These are phyloP conservation scores for Scytalidium sp. DNA, from an alignment of 2,329 filamentous ascomycete species.

Conservation along the genomic window DNA sequence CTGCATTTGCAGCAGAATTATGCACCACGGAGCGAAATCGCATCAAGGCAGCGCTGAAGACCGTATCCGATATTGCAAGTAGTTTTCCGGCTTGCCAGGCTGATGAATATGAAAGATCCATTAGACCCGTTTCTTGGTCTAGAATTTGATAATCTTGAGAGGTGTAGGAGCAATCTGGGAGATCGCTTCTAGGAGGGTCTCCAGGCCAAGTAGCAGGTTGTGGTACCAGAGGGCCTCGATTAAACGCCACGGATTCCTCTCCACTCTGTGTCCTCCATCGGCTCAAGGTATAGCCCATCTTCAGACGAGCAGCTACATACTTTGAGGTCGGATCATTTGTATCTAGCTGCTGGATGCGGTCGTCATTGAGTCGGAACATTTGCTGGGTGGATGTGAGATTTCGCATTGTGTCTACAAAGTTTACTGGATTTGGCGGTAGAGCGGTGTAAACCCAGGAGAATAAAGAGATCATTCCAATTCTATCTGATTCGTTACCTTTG, in stretches of 20 bases:
- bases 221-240: constrained; percentile 36
- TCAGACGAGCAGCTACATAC: constrained; percentile 17
- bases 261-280: constrained; percentile 35
- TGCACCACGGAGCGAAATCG: constrained; percentile 13
- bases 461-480: constrained; percentile 29
- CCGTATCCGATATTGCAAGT: constrained; percentile 33
- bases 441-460: constrained; percentile 39
- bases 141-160: constrained; percentile 36
- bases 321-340: background rate
- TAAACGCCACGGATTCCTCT: constrained; percentile 35
- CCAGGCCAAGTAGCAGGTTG: constrained; percentile 11
- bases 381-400: constrained; percentile 10
- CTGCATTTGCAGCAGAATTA: background rate
- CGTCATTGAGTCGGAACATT: background rate
- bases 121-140: constrained; percentile 34
- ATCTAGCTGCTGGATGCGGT: background rate
- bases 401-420: constrained; percentile 30
- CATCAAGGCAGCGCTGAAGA: constrained; percentile 28
- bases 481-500: constrained; percentile 20
- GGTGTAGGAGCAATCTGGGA: constrained; percentile 27
- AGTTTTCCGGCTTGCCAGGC: constrained; percentile 42
- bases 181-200: background rate
- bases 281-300: constrained; percentile 37
- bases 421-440: constrained; percentile 30
- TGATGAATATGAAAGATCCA: constrained; percentile 40